Evolutionary conservation across 1,284 basidiomycete species (phyloP).

Genomic region (Omphalotus olearius): DNA sequence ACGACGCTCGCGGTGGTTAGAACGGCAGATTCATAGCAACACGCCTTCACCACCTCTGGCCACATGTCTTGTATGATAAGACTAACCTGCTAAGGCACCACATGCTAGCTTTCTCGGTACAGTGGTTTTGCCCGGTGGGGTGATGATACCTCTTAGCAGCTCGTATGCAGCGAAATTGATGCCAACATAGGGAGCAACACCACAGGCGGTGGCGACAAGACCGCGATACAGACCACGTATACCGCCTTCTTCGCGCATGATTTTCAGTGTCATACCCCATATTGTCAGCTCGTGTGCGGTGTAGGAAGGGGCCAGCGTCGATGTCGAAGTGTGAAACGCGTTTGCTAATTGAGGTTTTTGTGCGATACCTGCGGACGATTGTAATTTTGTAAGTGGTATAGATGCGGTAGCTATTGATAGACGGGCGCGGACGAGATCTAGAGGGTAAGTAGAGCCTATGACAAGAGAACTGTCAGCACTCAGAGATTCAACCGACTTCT

Average conservation of each 20-base stretch:
- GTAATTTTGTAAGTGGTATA: slow-evolving; percentile 34
- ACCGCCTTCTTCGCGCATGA: slow-evolving; percentile 89
- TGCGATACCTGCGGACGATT: slow-evolving; percentile 14
- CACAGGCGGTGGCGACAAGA: slow-evolving; percentile 82
- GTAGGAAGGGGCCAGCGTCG: slow-evolving; percentile 33
- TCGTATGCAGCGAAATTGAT: slow-evolving; percentile 85
- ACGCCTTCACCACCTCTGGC: slow-evolving; percentile 12
- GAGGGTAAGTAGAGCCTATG: slow-evolving; percentile 84
- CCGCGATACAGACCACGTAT: slow-evolving; percentile 86
- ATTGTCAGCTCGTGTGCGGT: slow-evolving; percentile 66
- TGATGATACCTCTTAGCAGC: slow-evolving; percentile 64
- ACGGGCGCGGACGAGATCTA: slow-evolving; percentile 90
- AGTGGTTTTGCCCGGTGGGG: slow-evolving; percentile 70
- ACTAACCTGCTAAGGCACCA: slow-evolving; percentile 71
- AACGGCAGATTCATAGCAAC: not conserved
- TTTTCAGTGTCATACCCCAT: slow-evolving; percentile 85
- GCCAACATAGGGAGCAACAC: slow-evolving; percentile 91
- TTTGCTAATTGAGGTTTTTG: slow-evolving; percentile 36
- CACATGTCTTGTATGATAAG: not conserved
- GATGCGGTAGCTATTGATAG: slow-evolving; percentile 89
- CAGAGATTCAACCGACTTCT: not conserved
- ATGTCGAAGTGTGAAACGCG: slow-evolving; percentile 51
- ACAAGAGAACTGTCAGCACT: slow-evolving; percentile 8
- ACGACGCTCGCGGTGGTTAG: too few species aligned
- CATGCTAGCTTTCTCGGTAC: slow-evolving; percentile 64